Percentiles rank a stretch among this genome's conserved stretches.
phyloP scores from a whole-genome alignment of 1,139 yeast genomes.

The Taphrina sp. region DNA sequence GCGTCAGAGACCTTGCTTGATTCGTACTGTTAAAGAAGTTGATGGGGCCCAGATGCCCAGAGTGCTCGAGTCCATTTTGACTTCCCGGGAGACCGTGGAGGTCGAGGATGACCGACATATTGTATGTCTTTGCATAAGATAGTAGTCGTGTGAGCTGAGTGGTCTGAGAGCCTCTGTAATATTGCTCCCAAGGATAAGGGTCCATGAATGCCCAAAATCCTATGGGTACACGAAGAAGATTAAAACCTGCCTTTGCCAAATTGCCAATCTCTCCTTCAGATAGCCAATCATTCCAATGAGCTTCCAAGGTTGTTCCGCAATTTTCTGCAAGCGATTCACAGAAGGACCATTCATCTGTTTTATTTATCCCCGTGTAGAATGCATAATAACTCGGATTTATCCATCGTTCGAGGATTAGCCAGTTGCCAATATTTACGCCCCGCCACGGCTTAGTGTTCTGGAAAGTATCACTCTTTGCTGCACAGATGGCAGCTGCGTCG shows the following conservation, averaged over 20 bases:
- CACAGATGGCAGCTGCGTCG: background rate
- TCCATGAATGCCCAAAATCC: constrained; percentile 85
- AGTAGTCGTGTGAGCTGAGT: constrained; percentile 69
- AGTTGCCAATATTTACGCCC: constrained; percentile 88
- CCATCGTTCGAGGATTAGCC: constrained; percentile 81
- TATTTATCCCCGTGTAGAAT: constrained; percentile 42
- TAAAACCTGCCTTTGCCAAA: constrained; percentile 69
- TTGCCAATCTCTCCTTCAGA: constrained; percentile 65
- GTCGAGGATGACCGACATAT: constrained; percentile 76
- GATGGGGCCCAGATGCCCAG: constrained; percentile 67
- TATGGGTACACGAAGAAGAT: constrained; percentile 83
- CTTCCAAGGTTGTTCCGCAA: constrained; percentile 47
- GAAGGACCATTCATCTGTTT: constrained; percentile 45
- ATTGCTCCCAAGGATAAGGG: constrained; percentile 64
- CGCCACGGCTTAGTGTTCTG: constrained; percentile 39
- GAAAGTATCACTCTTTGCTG: background rate
- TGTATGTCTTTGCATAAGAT: constrained; percentile 65
- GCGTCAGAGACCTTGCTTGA: background rate
- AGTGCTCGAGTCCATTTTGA: constrained; percentile 89
- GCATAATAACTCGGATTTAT: constrained; percentile 79
- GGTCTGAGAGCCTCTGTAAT: constrained; percentile 69
- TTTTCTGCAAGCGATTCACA: constrained; percentile 58
- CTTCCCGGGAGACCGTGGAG: constrained; percentile 91
- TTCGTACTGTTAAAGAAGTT: constrained; percentile 49
- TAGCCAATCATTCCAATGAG: constrained; percentile 74